Percentiles rank a stretch among this genome's conserved stretches.
Evolutionary conservation across 495 filamentous ascomycete genomes (phyloP).

Genomic region (Tetracladium setigerum): DNA sequence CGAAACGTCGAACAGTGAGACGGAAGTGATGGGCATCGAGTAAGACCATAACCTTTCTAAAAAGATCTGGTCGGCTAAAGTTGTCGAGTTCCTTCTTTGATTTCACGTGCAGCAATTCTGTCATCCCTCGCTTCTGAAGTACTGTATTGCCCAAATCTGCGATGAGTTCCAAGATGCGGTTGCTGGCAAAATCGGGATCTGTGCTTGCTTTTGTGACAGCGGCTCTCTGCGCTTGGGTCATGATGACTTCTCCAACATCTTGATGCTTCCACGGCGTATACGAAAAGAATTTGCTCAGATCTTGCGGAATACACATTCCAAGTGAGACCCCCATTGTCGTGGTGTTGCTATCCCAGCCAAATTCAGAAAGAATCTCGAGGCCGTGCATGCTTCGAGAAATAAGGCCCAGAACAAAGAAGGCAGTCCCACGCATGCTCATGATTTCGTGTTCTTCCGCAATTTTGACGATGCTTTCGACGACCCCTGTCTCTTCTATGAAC

Average conservation of each 20-base stretch:
- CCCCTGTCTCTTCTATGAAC: constrained; percentile 81
- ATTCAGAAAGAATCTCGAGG: constrained; percentile 74
- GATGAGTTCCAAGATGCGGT: constrained; percentile 69
- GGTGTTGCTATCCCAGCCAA: constrained; percentile 88
- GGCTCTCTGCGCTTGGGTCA: constrained; percentile 30
- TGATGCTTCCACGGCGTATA: constrained; percentile 38
- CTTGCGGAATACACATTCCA: constrained; percentile 75
- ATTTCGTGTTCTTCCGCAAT: constrained; percentile 85
- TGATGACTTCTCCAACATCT: constrained; percentile 31
- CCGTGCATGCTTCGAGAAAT: constrained; percentile 91
- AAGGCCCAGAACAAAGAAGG: constrained; percentile 90
- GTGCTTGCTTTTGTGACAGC: constrained; percentile 31
- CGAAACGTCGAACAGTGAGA: constrained; percentile 73
- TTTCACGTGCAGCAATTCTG: constrained; percentile 57
- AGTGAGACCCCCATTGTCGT: constrained; percentile 75
- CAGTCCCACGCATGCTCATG: constrained; percentile 87
- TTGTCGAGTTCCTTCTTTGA: constrained; percentile 42
- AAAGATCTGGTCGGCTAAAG: constrained; percentile 70
- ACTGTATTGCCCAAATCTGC: constrained; percentile 87
- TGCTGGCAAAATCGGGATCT: constrained; percentile 60
- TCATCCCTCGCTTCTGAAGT: constrained; percentile 66
- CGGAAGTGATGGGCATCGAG: constrained; percentile 90
- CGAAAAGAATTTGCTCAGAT: constrained; percentile 72
- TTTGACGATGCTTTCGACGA: constrained; percentile 73
- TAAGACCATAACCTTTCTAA: constrained; percentile 73